phyloP scores from a whole-genome alignment of 2,329 filamentous ascomycete species.

The Hypomyces perniciosus region DNA sequence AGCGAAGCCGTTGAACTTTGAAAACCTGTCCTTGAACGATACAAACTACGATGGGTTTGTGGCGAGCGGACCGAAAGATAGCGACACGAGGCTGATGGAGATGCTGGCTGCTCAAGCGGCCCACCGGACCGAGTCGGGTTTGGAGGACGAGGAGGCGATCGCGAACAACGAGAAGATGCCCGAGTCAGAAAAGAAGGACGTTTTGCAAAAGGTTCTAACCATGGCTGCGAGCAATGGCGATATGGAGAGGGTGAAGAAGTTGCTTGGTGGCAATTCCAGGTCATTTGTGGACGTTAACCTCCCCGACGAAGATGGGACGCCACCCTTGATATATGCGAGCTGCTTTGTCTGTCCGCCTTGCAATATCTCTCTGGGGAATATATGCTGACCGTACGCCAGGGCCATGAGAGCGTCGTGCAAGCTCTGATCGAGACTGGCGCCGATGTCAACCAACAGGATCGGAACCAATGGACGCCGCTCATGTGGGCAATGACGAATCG shows the following conservation, averaged over 20 bases:
- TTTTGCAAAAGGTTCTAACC: slow-evolving; percentile 80
- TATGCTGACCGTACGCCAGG: slow-evolving; percentile 39
- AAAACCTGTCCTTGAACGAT: slow-evolving; percentile 76
- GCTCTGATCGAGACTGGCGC: slow-evolving; percentile 79
- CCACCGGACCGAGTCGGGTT: slow-evolving; percentile 65
- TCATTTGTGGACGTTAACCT: slow-evolving; percentile 77
- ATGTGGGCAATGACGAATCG: slow-evolving; percentile 99
- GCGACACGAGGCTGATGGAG: slow-evolving; percentile 82
- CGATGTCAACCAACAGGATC: slow-evolving; percentile 87
- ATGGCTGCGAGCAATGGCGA: slow-evolving; percentile 98
- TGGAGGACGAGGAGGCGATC: slow-evolving; percentile 75
- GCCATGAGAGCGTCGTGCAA: slow-evolving; percentile 83
- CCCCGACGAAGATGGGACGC: slow-evolving; percentile 88
- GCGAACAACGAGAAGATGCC: slow-evolving; percentile 68
- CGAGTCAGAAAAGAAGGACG: slow-evolving; percentile 68
- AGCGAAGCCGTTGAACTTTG: slow-evolving; percentile 77
- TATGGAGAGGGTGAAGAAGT: slow-evolving; percentile 67
- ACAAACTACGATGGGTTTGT: slow-evolving; percentile 61
- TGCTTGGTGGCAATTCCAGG: slow-evolving; percentile 69
- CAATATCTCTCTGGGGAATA: neutral
- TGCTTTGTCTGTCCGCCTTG: slow-evolving; percentile 68
- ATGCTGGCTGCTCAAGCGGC: slow-evolving; percentile 93
- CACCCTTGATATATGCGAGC: slow-evolving; percentile 94
- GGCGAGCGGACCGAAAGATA: slow-evolving; percentile 58
- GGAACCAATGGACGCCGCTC: slow-evolving; percentile 92